phyloP scores from a whole-genome alignment of 805 yeast genomes.

The Metschnikowia kunwiensis region DNA sequence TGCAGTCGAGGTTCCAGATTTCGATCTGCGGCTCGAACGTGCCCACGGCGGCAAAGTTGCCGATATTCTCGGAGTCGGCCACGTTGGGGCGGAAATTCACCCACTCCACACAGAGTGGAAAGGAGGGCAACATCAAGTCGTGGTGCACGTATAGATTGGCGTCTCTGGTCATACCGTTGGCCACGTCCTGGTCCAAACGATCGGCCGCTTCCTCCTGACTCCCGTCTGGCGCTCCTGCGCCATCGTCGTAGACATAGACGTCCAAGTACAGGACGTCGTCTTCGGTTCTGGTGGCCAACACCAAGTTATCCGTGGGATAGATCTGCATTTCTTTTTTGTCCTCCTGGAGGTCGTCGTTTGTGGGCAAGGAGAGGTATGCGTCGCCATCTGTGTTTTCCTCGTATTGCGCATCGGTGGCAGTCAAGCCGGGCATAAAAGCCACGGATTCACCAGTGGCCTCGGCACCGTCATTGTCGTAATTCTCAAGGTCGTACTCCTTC shows the following conservation, averaged over 20 bases:
- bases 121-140: constrained; percentile 93
- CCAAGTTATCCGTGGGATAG: constrained; percentile 84
- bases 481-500: constrained; percentile 82
- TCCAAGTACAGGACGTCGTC: constrained; percentile 92
- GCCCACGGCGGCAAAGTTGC: constrained; percentile 94
- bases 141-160: constrained; percentile 88
- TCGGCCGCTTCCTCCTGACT: constrained; percentile 67
- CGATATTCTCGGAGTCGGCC: constrained; percentile 43
- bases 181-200: constrained; percentile 66
- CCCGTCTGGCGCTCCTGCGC: constrained; percentile 76
- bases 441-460: constrained; percentile 57
- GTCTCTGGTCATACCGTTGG: constrained; percentile 68
- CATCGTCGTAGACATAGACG: constrained; percentile 92
- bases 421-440: constrained; percentile 69
- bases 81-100: constrained; percentile 64
- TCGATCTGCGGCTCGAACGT: constrained; percentile 97
- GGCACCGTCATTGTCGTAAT: constrained; percentile 60
- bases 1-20: constrained; percentile 89
- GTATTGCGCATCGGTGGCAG: constrained; percentile 55
- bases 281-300: constrained; percentile 91
- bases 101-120: constrained; percentile 97
- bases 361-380: constrained; percentile 63
- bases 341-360: constrained; percentile 62
- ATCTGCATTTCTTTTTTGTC: constrained; percentile 83
- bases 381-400: constrained; percentile 41